Evolutionary conservation across 1,284 basidiomycete genomes (phyloP).

Genomic region (Mycosarcoma mackinlayi): DNA sequence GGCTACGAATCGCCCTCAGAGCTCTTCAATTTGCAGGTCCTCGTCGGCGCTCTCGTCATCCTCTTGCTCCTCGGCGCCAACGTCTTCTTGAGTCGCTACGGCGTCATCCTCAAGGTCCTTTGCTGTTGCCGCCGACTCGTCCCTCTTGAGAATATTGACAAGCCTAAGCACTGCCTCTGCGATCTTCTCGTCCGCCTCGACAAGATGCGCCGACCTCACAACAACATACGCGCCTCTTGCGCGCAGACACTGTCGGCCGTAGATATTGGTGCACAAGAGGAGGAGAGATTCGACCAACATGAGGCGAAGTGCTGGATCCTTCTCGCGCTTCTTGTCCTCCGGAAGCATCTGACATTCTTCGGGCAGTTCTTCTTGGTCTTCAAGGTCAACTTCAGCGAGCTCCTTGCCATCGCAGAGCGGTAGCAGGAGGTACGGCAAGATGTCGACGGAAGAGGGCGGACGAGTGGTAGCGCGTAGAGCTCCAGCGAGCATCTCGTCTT

Average conservation of each 20-base stretch:
- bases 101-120: constrained; percentile 51
- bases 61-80: constrained; percentile 43
- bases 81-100: constrained; percentile 44
- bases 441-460: constrained; percentile 61
- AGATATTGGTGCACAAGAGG: constrained; percentile 85
- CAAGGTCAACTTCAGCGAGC: constrained; percentile 52
- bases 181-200: constrained; percentile 79
- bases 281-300: constrained; percentile 90
- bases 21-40: constrained; percentile 63
- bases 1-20: too few species aligned
- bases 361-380: constrained; percentile 91
- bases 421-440: constrained; percentile 75
- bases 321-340: constrained; percentile 83
- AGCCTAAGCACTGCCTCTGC: constrained; percentile 64
- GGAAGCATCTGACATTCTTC: constrained; percentile 87
- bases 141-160: constrained; percentile 66
- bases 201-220: constrained; percentile 81
- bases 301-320: constrained; percentile 81
- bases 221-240: constrained; percentile 88
- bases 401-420: constrained; percentile 95
- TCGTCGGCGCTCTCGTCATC: constrained; percentile 51
- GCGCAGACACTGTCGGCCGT: constrained; percentile 84
- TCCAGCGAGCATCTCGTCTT: constrained; percentile 50
- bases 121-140: constrained; percentile 59
- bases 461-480: constrained; percentile 47